These are phyloP conservation scores for Austroboletus eburneus DNA, from an alignment of 768 basidiomycete genomes.

Conservation along the genomic window DNA sequence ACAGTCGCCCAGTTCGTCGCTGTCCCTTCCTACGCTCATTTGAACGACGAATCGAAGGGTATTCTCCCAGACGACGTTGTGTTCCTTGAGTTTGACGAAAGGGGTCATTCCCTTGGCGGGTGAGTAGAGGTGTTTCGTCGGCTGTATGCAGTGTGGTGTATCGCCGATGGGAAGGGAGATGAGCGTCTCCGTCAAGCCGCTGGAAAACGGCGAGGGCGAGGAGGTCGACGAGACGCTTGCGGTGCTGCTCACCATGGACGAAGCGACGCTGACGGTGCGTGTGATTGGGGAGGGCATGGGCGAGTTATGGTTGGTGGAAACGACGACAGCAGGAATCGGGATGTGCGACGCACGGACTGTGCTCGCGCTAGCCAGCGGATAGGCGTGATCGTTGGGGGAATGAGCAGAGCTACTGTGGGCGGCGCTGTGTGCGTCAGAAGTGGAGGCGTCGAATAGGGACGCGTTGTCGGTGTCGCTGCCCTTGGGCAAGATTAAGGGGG, in stretches of 20 bases:
- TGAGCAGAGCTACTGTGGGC: slow-evolving; percentile 25
- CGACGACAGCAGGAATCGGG: slow-evolving; percentile 25
- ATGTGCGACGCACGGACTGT: not conserved
- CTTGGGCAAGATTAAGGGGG: slow-evolving; percentile 2
- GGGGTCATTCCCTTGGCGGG: slow-evolving; percentile 57
- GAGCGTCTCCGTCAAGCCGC: not conserved
- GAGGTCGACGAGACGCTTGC: slow-evolving; percentile 22
- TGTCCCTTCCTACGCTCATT: slow-evolving; percentile 54
- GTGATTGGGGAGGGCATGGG: not conserved
- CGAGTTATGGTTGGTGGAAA: slow-evolving; percentile 23
- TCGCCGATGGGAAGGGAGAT: not conserved
- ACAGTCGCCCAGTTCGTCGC: slow-evolving; percentile 43
- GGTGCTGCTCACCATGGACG: slow-evolving; percentile 16
- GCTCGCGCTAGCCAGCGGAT: slow-evolving; percentile 1
- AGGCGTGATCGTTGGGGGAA: slow-evolving; percentile 17
- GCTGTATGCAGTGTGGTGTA: not conserved
- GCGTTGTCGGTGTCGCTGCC: slow-evolving; percentile 24
- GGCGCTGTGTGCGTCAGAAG: slow-evolving; percentile 26
- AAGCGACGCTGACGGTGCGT: slow-evolving; percentile 21
- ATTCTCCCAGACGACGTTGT: slow-evolving; percentile 61
- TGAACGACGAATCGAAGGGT: slow-evolving; percentile 54
- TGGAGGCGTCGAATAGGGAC: slow-evolving; percentile 25
- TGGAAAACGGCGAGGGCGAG: slow-evolving; percentile 4
- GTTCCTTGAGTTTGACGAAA: slow-evolving; percentile 58
- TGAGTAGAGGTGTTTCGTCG: slow-evolving; percentile 18